A percentile compares a stretch with the other conserved stretches of the same genome.
Evolutionary conservation across 2,329 filamentous ascomycete genomes (phyloP).

Genomic region (Xylariaceae sp.): DNA sequence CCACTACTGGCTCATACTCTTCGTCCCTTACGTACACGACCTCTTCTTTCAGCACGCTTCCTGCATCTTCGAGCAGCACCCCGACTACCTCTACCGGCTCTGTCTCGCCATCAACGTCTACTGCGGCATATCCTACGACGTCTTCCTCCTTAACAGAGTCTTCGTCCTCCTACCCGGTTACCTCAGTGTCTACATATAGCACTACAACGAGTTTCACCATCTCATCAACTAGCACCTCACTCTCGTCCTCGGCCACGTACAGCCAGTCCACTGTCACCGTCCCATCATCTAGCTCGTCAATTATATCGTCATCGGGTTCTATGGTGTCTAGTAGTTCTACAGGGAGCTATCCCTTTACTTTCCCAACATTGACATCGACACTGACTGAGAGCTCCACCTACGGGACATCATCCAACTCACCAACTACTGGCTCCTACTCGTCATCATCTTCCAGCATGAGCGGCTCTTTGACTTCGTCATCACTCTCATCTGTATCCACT

Average conservation of each 20-base stretch:
- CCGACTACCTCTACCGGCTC: conserved; percentile 2
- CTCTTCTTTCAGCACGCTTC: background rate
- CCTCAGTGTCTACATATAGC: too few relatives aligned
- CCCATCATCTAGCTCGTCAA: too few relatives aligned
- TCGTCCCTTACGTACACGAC: background rate
- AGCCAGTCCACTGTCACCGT: too few relatives aligned
- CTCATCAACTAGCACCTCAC: too few relatives aligned
- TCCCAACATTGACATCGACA: conserved; percentile 8
- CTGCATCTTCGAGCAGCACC: background rate
- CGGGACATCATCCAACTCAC: conserved; percentile 10
- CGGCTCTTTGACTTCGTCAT: background rate
- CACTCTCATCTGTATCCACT: background rate
- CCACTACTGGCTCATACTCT: background rate
- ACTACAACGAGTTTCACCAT: too few relatives aligned
- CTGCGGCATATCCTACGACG: background rate
- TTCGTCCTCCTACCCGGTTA: too few relatives aligned
- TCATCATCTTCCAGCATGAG: conserved; percentile 1
- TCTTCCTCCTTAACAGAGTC: too few relatives aligned
- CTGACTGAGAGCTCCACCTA: conserved; percentile 9
- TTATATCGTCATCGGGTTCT: too few relatives aligned
- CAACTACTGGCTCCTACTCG: conserved; percentile 8
- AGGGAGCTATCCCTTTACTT: conserved; percentile 6
- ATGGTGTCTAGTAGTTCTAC: too few relatives aligned
- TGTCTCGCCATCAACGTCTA: conserved; percentile 7
- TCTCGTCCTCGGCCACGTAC: too few relatives aligned